Percentiles rank a stretch among this genome's conserved stretches.
phyloP scores from a whole-genome alignment of 805 yeast genomes.

The Metschnikowia cerradonensis region DNA sequence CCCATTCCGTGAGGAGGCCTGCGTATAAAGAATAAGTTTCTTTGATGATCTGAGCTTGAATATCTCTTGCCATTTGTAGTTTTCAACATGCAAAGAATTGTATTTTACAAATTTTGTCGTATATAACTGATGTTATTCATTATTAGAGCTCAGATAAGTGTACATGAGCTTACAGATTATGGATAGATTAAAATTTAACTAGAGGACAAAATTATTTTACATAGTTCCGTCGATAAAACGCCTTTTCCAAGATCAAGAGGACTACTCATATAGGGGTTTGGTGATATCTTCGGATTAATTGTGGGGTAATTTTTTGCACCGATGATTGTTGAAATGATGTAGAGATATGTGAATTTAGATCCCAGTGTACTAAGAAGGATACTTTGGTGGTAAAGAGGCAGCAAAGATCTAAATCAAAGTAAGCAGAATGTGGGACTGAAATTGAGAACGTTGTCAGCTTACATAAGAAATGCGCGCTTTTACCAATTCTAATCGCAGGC shows the following conservation, averaged over 20 bases:
- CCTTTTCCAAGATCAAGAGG: constrained; percentile 33
- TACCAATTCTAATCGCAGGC: constrained; percentile 3
- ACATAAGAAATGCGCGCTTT: constrained; percentile 5
- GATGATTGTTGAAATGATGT: not conserved
- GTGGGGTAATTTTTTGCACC: not conserved
- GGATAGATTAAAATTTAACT: constrained; percentile 28
- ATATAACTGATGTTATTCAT: constrained; percentile 36
- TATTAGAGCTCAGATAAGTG: constrained; percentile 24
- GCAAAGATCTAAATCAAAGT: not conserved
- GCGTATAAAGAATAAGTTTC: constrained; percentile 41
- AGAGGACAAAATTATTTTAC: constrained; percentile 16
- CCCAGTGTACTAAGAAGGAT: not conserved
- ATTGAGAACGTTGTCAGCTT: not conserved
- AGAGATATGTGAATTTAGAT: not conserved
- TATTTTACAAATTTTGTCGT: constrained; percentile 41
- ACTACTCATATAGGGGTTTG: not conserved
- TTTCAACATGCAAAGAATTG: constrained; percentile 34
- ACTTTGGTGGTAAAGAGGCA: too few relatives aligned
- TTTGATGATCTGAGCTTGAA: constrained; percentile 35
- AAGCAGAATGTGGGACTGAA: not conserved
- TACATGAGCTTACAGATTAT: constrained; percentile 24
- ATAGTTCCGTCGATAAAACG: constrained; percentile 33
- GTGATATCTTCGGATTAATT: not conserved
- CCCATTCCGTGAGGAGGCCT: constrained; percentile 46
- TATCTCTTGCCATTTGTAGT: constrained; percentile 47